phyloP scores from a whole-genome alignment of 306 rosid species.

The Cajanus cajan region DNA sequence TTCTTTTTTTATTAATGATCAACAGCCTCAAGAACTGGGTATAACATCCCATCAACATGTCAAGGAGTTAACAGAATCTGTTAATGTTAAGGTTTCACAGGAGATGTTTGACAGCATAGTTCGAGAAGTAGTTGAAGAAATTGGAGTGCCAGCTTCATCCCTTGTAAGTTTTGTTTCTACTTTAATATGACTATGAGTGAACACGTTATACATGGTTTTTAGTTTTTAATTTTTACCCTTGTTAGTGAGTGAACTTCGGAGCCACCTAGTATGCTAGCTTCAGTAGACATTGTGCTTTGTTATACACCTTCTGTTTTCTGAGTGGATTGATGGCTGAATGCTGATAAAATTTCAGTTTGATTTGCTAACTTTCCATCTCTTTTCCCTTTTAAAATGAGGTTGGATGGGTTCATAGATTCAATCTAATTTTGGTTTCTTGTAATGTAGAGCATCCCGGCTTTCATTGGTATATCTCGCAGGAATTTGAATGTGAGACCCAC shows the following conservation, averaged over 20 bases:
- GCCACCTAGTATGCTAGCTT: not conserved
- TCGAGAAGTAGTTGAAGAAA: conserved; percentile 95
- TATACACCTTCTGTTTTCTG: not conserved
- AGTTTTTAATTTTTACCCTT: not conserved
- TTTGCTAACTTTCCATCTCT: not conserved
- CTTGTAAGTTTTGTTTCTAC: conserved; percentile 58
- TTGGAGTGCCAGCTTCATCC: conserved; percentile 80
- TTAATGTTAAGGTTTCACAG: conserved; percentile 51
- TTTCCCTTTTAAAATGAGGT: not conserved
- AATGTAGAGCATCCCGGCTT: conserved; percentile 58
- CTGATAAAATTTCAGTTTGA: not conserved
- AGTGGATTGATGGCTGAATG: conserved; percentile 1
- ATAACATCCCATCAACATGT: conserved; percentile 48
- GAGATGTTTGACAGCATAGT: conserved; percentile 94
- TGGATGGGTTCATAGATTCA: not conserved
- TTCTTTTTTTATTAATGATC: conserved; percentile 23
- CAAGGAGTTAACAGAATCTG: conserved; percentile 48
- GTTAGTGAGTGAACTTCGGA: not conserved
- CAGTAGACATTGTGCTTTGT: conserved; percentile 1
- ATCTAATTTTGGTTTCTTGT: conserved; percentile 34
- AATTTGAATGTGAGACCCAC: conserved; percentile 76
- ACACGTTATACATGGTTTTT: not conserved
- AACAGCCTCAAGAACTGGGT: conserved; percentile 86
- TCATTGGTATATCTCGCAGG: conserved; percentile 81
- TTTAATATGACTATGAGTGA: conserved; percentile 7